phyloP scores from a whole-genome alignment of 2,329 filamentous ascomycete genomes.

The Fusarium praegraminearum region DNA sequence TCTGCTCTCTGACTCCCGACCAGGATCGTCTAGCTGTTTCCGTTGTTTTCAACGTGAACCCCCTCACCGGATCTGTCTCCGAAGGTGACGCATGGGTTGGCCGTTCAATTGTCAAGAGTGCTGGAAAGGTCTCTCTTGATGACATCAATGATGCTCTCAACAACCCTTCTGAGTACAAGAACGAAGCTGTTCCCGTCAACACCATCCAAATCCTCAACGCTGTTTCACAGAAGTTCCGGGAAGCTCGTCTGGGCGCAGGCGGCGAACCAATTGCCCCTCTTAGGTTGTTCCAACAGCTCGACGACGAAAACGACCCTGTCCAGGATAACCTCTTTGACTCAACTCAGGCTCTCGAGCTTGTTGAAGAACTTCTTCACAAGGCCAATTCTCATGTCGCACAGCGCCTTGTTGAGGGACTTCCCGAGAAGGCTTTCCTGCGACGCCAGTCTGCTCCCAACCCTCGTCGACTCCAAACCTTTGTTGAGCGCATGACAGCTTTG shows the following conservation, averaged over 20 bases:
- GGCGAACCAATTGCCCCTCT: constrained; percentile 85
- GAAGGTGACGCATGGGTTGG: constrained; percentile 95
- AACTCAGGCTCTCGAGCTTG: constrained; percentile 87
- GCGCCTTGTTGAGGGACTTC: constrained; percentile 80
- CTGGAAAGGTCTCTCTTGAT: constrained; percentile 84
- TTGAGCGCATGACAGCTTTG: constrained; percentile 90
- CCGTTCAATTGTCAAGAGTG: constrained; percentile 92
- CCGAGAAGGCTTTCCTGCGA: constrained; percentile 92
- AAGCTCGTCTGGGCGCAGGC: constrained; percentile 84
- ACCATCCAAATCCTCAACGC: constrained; percentile 85
- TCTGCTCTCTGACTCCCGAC: constrained; percentile 88
- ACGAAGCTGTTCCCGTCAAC: constrained; percentile 75
- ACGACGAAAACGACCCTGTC: constrained; percentile 97
- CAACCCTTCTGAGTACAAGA: constrained; percentile 70
- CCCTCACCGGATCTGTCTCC: constrained; percentile 79
- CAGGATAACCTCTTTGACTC: constrained; percentile 97
- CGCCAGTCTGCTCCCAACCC: constrained; percentile 87
- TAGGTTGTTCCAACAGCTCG: constrained; percentile 90
- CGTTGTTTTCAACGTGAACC: constrained; percentile 91
- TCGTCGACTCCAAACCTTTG: constrained; percentile 89
- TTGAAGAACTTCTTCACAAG: constrained; percentile 95
- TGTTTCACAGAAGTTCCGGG: constrained; percentile 90
- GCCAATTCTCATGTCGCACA: constrained; percentile 91
- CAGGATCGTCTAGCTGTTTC: constrained; percentile 92
- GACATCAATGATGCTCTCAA: constrained; percentile 87